Evolutionary conservation across 225 moss, liverwort and hornwort species (phyloP).

Genomic region (Pleurozium schreberi): DNA sequence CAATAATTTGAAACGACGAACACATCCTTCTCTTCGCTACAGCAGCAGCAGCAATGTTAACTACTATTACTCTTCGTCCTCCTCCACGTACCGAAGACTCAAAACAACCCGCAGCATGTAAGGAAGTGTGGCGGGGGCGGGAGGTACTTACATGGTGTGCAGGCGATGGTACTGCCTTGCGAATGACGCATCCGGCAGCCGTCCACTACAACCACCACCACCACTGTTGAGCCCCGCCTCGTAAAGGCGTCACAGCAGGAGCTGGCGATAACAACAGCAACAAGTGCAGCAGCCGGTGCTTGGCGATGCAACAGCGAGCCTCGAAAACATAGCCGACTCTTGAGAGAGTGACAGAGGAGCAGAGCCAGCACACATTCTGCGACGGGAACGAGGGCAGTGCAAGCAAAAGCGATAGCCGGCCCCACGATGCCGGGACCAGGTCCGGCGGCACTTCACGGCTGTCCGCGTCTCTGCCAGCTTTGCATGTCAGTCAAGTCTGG

Average conservation of each 20-base stretch:
- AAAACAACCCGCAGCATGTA: neutral
- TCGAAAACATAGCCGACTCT: slow-evolving; percentile 18
- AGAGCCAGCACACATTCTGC: neutral
- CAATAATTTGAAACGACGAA: neutral
- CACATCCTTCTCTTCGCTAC: neutral
- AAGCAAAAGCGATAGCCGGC: neutral
- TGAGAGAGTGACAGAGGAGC: slow-evolving; percentile 12
- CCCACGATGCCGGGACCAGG: neutral
- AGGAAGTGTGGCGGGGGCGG: neutral
- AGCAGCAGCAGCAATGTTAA: neutral
- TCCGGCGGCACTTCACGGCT: neutral
- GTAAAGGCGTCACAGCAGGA: neutral
- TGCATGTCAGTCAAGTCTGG: neutral
- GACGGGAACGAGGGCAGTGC: neutral
- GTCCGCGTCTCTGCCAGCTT: neutral
- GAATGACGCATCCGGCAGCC: neutral
- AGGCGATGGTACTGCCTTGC: neutral
- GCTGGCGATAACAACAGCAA: neutral
- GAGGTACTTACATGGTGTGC: neutral
- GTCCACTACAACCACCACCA: neutral
- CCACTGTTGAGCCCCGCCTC: neutral
- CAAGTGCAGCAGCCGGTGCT: neutral
- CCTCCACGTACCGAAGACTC: neutral
- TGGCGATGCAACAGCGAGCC: neutral
- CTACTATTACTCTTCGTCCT: neutral